Evolutionary conservation across 331 rosid species (phyloP).

Genomic region (Quercus lobata): DNA sequence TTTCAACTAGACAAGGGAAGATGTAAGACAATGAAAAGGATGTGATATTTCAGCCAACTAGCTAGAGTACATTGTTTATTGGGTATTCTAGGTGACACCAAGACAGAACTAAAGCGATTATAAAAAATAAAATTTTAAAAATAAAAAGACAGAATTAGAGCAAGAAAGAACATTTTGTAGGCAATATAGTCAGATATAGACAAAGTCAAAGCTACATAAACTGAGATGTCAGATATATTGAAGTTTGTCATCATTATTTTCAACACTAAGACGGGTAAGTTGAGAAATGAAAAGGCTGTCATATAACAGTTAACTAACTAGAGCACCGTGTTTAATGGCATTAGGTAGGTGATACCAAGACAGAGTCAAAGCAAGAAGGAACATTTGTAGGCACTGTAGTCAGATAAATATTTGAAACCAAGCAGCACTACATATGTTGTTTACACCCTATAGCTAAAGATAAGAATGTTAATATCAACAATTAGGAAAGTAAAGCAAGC

Average conservation of each 20-base stretch:
- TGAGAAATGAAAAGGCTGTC: not conserved
- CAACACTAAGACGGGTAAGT: not conserved
- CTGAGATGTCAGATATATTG: not conserved
- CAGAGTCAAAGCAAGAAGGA: not conserved
- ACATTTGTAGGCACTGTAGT: not conserved
- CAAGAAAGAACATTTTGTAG: no score
- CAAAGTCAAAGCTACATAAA: not conserved
- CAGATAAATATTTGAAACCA: not conserved
- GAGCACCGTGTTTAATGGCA: not conserved
- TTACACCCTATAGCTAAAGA: not conserved
- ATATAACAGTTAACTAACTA: not conserved
- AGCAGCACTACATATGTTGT: not conserved
- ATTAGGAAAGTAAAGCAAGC: not conserved
- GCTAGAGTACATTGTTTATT: no score
- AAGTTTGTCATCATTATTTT: conserved; percentile 4
- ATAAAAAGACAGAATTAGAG: no score
- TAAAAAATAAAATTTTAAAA: no score
- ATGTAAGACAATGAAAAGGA: no score
- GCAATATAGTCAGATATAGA: no score
- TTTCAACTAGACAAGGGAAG: no score
- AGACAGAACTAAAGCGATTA: no score
- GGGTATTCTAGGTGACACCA: no score
- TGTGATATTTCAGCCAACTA: no score
- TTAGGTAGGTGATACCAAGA: not conserved
- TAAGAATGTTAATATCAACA: not conserved